These are phyloP conservation scores for Daldinia childiae DNA, from an alignment of 495 filamentous ascomycete genomes.

Conservation along the genomic window DNA sequence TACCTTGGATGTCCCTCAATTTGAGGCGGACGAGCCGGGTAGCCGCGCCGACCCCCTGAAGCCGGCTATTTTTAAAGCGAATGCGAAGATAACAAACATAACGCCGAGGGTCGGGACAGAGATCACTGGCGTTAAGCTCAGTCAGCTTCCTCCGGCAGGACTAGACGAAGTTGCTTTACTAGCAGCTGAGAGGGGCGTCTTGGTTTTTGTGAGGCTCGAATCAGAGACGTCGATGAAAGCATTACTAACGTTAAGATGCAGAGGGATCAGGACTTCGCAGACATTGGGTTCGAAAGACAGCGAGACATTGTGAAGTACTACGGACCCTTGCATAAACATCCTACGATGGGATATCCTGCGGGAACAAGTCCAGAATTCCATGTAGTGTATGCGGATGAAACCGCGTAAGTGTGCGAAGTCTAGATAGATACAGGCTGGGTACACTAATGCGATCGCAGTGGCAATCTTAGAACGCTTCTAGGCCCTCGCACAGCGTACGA, in stretches of 20 bases:
- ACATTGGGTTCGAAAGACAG: slow-evolving; percentile 62
- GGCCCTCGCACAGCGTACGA: slow-evolving; percentile 64
- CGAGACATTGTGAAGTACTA: slow-evolving; percentile 44
- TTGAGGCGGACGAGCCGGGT: slow-evolving; percentile 31
- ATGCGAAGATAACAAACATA: not conserved
- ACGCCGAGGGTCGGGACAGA: not conserved
- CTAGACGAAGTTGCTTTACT: not conserved
- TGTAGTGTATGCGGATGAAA: slow-evolving; percentile 65
- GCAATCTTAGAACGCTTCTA: slow-evolving; percentile 51
- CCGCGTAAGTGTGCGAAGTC: slow-evolving; percentile 67
- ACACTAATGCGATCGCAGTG: slow-evolving; percentile 67
- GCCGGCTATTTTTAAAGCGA: slow-evolving; percentile 13
- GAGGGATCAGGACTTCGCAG: not conserved
- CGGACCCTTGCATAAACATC: slow-evolving; percentile 36
- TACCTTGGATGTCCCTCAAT: slow-evolving; percentile 17
- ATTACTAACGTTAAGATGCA: not conserved
- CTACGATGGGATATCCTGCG: slow-evolving; percentile 21
- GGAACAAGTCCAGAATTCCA: slow-evolving; percentile 24
- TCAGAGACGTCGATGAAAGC: not conserved
- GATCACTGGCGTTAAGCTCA: not conserved
- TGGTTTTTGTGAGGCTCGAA: not conserved
- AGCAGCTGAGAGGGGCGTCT: not conserved
- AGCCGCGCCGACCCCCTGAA: slow-evolving; percentile 35
- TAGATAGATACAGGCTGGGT: slow-evolving; percentile 46
- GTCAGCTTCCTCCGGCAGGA: not conserved